These are phyloP conservation scores for Rhodotorula kratochvilovae DNA, from an alignment of 768 basidiomycete genomes.

Conservation along the genomic window DNA sequence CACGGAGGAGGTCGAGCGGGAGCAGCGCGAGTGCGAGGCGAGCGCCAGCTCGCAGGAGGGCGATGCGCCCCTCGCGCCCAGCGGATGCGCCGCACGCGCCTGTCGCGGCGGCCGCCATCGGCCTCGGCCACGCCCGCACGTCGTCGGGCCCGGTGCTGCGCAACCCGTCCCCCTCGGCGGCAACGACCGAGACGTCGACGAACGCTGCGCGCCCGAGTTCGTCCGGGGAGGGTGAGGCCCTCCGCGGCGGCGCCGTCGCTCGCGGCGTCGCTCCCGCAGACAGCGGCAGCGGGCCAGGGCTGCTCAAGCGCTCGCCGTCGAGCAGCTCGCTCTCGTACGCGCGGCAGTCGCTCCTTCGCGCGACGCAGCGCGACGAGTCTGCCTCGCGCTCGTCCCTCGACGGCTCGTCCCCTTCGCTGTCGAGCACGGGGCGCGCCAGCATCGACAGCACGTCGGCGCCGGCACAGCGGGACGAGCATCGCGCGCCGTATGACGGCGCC, in stretches of 20 bases:
- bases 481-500: constrained; percentile 6
- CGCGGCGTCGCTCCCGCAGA: too few relatives aligned
- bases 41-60: background rate
- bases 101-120: too few relatives aligned
- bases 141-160: constrained; percentile 12
- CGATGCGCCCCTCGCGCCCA: too few relatives aligned
- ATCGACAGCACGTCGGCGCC: too few relatives aligned
- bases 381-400: constrained; percentile 4
- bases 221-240: constrained; percentile 1
- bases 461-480: too few relatives aligned
- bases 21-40: background rate
- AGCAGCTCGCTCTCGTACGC: constrained; percentile 23
- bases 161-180: background rate
- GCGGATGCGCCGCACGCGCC: too few relatives aligned
- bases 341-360: constrained; percentile 27
- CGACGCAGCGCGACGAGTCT: constrained; percentile 12
- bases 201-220: background rate
- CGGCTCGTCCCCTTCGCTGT: constrained; percentile 7
- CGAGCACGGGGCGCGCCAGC: background rate
- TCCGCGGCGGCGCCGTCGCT: background rate
- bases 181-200: background rate
- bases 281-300: background rate
- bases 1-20: background rate
- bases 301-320: constrained; percentile 6
- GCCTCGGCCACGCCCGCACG: background rate